Evolutionary conservation across 2,329 filamentous ascomycete species (phyloP).

Genomic region (Claviceps arundinis): DNA sequence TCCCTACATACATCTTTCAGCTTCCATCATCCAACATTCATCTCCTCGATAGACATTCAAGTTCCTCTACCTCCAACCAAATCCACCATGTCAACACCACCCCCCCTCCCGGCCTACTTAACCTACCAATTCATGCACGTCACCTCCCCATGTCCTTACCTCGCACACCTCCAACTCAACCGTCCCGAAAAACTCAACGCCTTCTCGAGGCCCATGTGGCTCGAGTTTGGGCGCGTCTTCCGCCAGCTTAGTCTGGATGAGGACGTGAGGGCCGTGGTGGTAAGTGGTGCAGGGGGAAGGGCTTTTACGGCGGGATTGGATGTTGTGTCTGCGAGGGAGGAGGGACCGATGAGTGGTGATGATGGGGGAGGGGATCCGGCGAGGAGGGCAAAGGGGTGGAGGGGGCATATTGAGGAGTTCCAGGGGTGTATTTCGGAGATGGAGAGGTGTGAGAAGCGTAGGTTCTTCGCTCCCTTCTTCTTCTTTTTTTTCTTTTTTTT

Average conservation of each 20-base stretch:
- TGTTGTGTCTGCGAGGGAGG: conserved; percentile 21
- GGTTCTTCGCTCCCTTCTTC: background rate
- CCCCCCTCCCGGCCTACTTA: conserved; percentile 23
- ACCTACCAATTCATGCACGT: conserved; percentile 58
- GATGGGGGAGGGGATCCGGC: conserved; percentile 39
- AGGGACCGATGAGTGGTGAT: conserved; percentile 24
- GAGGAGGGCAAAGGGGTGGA: conserved; percentile 46
- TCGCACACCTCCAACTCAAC: conserved; percentile 90
- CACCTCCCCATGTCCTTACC: conserved; percentile 55
- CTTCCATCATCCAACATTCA: background rate
- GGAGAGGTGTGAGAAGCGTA: conserved; percentile 81
- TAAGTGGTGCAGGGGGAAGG: conserved; percentile 68
- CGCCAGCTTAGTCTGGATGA: conserved; percentile 56
- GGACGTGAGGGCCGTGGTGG: conserved; percentile 60
- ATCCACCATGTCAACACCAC: too few species aligned
- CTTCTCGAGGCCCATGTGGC: conserved; percentile 76
- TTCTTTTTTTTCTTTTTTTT: background rate
- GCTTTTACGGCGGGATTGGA: conserved; percentile 84
- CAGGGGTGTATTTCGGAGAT: conserved; percentile 64
- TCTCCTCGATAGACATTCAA: too few species aligned
- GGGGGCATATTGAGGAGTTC: conserved; percentile 63
- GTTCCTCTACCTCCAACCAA: too few species aligned
- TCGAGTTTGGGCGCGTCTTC: conserved; percentile 65
- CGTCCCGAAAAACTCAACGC: conserved; percentile 77
- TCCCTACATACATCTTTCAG: background rate